A percentile compares a stretch with the other conserved stretches of the same genome.
These are phyloP conservation scores for Hydrangea macrophylla DNA, from an alignment of 148 eudicot species.

Conservation along the genomic window DNA sequence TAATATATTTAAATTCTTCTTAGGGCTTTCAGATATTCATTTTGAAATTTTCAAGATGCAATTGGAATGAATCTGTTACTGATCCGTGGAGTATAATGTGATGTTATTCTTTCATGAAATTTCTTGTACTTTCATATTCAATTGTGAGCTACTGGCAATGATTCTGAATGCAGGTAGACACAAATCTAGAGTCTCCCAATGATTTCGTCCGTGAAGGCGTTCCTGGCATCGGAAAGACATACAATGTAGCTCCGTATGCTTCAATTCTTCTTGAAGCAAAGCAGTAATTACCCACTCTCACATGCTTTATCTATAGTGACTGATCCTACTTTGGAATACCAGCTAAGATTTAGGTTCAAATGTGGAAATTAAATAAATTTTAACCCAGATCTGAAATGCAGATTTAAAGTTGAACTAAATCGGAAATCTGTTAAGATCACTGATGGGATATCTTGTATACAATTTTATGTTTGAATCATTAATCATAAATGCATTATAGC, in stretches of 20 bases:
- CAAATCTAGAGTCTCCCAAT: constrained; percentile 71
- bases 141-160: not conserved
- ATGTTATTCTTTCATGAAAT: no score
- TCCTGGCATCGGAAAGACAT: constrained; percentile 45
- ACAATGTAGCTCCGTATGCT: constrained; percentile 73
- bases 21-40: not conserved
- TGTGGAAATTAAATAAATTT: no score
- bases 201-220: constrained; percentile 76
- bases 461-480: no score
- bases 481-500: no score
- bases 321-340: not conserved
- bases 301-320: not conserved
- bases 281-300: constrained; percentile 4
- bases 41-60: not conserved
- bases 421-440: not conserved
- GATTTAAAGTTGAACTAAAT: not conserved
- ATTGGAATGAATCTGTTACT: not conserved
- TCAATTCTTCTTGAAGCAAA: constrained; percentile 85
- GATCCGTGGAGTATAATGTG: not conserved
- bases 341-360: constrained; percentile 6
- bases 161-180: constrained; percentile 64
- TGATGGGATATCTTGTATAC: not conserved
- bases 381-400: not conserved
- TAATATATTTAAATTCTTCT: not conserved
- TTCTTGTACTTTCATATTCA: not conserved